These are phyloP conservation scores for Nemania sp. DNA, from an alignment of 2,329 filamentous ascomycete genomes.

Conservation along the genomic window DNA sequence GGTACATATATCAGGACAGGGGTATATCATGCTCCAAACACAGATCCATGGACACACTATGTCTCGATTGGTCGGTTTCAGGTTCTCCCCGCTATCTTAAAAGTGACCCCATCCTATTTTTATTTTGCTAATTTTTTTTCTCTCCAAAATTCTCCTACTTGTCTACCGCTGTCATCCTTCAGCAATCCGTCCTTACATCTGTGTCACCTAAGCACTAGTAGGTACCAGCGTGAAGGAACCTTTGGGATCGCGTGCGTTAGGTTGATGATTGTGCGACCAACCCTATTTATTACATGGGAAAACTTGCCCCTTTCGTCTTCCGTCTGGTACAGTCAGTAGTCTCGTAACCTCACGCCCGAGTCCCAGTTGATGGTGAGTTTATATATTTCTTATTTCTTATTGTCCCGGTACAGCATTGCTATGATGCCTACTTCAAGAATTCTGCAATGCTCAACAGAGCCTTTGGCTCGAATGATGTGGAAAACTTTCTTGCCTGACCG, in stretches of 20 bases:
- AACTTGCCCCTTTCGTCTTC: no score
- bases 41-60: no score
- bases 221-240: neutral
- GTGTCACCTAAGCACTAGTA: neutral
- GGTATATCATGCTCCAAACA: no score
- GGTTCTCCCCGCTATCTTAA: neutral
- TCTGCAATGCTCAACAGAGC: slow-evolving; percentile 44
- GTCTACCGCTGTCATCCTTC: no score
- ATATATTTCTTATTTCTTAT: neutral
- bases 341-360: neutral
- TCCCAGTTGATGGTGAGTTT: slow-evolving; percentile 11
- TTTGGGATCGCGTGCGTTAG: neutral
- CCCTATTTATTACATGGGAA: no score
- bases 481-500: slow-evolving; percentile 43
- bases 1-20: no score
- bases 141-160: neutral
- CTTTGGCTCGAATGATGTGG: slow-evolving; percentile 37
- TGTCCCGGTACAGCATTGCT: neutral
- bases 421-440: slow-evolving; percentile 44
- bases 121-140: neutral
- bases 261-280: no score
- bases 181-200: no score
- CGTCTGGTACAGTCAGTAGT: neutral
- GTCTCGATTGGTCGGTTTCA: no score
- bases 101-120: slow-evolving; percentile 13